Evolutionary conservation across 306 rosid genomes (phyloP).

Genomic region (Gynostemma pentaphyllum): DNA sequence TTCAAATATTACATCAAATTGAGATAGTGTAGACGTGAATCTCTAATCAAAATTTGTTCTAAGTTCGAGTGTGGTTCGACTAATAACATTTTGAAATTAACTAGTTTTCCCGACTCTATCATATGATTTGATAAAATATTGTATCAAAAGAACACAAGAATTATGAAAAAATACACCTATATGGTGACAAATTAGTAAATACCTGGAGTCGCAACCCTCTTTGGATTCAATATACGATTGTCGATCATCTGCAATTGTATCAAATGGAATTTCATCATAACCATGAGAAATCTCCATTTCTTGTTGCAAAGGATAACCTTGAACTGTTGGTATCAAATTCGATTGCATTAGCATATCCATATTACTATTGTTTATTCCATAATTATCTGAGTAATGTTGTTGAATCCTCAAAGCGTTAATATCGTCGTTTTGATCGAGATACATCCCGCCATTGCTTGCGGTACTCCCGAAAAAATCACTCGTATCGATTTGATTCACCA

Average conservation of each 20-base stretch:
- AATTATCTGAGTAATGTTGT: slow-evolving; percentile 3
- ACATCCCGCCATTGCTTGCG: background rate
- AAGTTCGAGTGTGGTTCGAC: no score
- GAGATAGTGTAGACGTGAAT: no score
- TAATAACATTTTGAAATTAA: no score
- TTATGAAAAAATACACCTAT: background rate
- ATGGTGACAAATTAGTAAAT: background rate
- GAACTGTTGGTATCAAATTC: background rate
- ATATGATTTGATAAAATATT: no score
- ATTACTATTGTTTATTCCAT: background rate
- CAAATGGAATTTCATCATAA: slow-evolving; percentile 24
- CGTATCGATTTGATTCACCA: background rate
- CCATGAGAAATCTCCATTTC: slow-evolving; percentile 17
- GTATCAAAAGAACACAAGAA: background rate
- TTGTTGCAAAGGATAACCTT: slow-evolving; percentile 10
- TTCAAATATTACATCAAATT: no score
- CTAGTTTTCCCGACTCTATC: no score
- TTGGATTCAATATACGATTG: slow-evolving; percentile 14
- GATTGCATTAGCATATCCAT: slow-evolving; percentile 11
- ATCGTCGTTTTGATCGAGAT: slow-evolving; percentile 6
- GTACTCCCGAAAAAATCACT: slow-evolving; percentile 4
- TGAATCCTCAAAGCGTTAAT: slow-evolving; percentile 1
- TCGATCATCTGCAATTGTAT: slow-evolving; percentile 23
- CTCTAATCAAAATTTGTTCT: no score
- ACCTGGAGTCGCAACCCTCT: slow-evolving; percentile 34